Base-by-base conservation (phyloP, 1,139 yeast genomes). In the Suhomyces coccinellae region DNA sequence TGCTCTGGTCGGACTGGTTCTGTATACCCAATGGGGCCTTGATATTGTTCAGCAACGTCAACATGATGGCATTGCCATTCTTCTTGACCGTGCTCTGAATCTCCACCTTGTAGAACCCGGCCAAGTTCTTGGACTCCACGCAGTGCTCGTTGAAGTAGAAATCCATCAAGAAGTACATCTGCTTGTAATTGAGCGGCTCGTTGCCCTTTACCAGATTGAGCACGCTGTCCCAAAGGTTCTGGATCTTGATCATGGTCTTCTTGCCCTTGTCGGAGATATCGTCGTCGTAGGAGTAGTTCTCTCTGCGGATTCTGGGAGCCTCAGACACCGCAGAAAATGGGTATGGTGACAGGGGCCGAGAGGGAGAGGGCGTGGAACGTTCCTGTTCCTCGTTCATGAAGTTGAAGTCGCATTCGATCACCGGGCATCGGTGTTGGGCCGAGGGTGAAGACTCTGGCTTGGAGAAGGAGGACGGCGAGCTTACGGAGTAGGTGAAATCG, bases 361-460 rank as follows among this genome's bases (percentile, higher is more conserved):
- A 46, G 1, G 44, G 42, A 2, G 49, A 46, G 1, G 44, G 42
- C 12, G 36, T 33, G 12, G 40, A 27, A 12, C 16, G 34, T 29
- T 35, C 41, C 24, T 46, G 46, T 20, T 62, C 65, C 13, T 68
- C 71, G 20, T 57, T 56, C 68, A 71, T 65, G 43, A 69, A 62
- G 46, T 69, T 68, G 48, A 73, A 62, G 50, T 71, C 75, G 48
- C 74, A 69, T 46, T 68, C 74, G 29, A 69, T 63, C 2, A 73
- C 77, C 0, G 78, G 77, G 44, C 78, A 73, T 40, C 61, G 61
- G 27, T 52, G 58, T 30, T 29, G 52, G 26, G 41, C 40, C 24
- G 33, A 8, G 10, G 42, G 11, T 26, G 41, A 26, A 3, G 36
- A 11, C 9, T 35, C 43, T 22, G 28, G 29, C n/a, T 47, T 43